A percentile compares a stretch with the other conserved stretches of the same genome.
These are phyloP conservation scores for Lactifluus volemus DNA, from an alignment of 768 basidiomycete genomes.

Conservation along the genomic window DNA sequence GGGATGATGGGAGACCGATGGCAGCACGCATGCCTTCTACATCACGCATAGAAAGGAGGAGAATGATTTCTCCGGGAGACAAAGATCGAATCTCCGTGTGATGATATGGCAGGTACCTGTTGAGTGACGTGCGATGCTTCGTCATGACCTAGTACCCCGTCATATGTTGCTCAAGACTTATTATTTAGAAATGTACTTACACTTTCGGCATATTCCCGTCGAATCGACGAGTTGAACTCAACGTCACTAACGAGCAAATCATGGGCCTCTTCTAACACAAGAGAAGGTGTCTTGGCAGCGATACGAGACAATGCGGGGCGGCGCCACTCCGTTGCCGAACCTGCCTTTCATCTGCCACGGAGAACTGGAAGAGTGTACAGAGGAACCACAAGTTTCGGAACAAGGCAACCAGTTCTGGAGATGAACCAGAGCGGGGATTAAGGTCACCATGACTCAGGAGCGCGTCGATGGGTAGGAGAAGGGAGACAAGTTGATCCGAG, in stretches of 20 bases:
- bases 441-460: slow-evolving; percentile 67
- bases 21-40: slow-evolving; percentile 82
- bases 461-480: slow-evolving; percentile 86
- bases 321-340: slow-evolving; percentile 70
- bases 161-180: not conserved
- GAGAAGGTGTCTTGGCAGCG: slow-evolving; percentile 76
- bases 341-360: slow-evolving; percentile 41
- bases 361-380: slow-evolving; percentile 79
- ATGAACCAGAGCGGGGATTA: slow-evolving; percentile 45
- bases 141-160: slow-evolving; percentile 46
- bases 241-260: slow-evolving; percentile 82
- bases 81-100: slow-evolving; percentile 63
- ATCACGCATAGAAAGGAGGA: slow-evolving; percentile 79
- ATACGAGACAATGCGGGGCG: slow-evolving; percentile 68
- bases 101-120: slow-evolving; percentile 56
- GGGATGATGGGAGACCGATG: slow-evolving; percentile 67
- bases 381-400: slow-evolving; percentile 96
- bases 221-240: slow-evolving; percentile 86
- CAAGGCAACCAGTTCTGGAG: slow-evolving; percentile 54
- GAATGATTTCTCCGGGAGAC: slow-evolving; percentile 75
- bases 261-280: slow-evolving; percentile 73
- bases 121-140: slow-evolving; percentile 57
- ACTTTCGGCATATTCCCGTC: slow-evolving; percentile 74
- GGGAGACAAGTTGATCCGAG: slow-evolving; percentile 78
- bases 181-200: slow-evolving; percentile 33